Base-by-base conservation (phyloP, 2,329 filamentous ascomycete species). In the Nemania sp. region DNA sequence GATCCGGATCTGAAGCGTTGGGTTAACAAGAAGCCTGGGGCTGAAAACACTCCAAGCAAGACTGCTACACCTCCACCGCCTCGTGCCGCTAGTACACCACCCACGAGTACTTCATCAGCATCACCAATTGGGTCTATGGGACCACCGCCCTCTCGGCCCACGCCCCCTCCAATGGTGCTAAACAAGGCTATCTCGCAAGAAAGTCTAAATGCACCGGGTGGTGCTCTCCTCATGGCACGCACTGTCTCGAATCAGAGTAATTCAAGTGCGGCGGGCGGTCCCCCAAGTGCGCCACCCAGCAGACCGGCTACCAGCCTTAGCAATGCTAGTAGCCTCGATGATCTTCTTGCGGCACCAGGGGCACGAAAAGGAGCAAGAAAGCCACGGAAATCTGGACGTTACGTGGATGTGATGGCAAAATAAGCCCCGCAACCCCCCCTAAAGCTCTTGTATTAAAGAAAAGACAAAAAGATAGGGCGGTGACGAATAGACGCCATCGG, bases 1-100 rank as follows among this genome's bases (percentile, higher is more conserved):
- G 95, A 99, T 72, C 90, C 92, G 2, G 91, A 97, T n/a, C 84
- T 97, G 54, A 96, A 96, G 80, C 92, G 95, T 74, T 99, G 96
- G 96, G 83, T 99, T 74, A 98, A 99, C 80, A 97, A 97, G 81
- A 97, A 97, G 74, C 86, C 87, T 11, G 88, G 88, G 12, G 83
- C 85, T 7, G 88, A 90, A 56, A 84, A 84, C 45, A 78, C 78
- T 9, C 79, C 83, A 25, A 79, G 84, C 2, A 83, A 86, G 65
- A 80, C 83, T 48, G 87, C 87, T 1, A 87, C 92, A 0, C 90
- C 94, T 1, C 93, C 95, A 1, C 93, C 92, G 4, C 93, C 93
- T 0, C 87, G 83, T 67, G 83, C 80, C 5, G 78, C 79, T 7
- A 88, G 81, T 48, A 77, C 76, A 59, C 80, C 82, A 21, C 83